Base-by-base conservation (phyloP, 768 basidiomycete species). In the Auricularia sp. region DNA sequence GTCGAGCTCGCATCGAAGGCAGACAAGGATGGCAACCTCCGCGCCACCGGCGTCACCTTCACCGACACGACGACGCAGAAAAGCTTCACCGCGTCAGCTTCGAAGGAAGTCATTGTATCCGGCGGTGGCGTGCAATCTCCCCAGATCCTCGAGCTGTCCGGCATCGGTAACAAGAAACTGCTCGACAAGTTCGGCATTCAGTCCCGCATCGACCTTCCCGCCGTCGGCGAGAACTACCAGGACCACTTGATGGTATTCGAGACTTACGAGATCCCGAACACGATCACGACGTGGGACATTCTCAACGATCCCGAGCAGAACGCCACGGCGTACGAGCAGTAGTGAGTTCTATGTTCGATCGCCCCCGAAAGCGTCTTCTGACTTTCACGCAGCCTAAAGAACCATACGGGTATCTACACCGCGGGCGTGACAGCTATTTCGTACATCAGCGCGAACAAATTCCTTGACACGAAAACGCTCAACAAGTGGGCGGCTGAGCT, bases 221-320 rank as follows among this genome's bases (percentile, higher is more conserved):
- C 86, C 18, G 90, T 93, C 0, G 90, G 91, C 10, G 86, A 87
- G 70, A 83, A 90, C 67, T 66, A 80, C 5, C 75, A 77, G 47
- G 47, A 51, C 21, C 47, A 51, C 16, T 18, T 51, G 10, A 51
- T 51, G 18, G 14, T 21, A 5, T 51, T 51, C 47, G 18, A 51
- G 47, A 51, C 18, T 5, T 51, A 18, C 16, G 47, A 51, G 47
- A 21, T 62, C 34, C 36, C 62, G 21, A n/a, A 43, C 7, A 34
- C 44, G 18, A 39, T 34, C 16, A 53, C 66, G 29, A 70, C 67
- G 14, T 34, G 65, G 47, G 70, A 71, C 34, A 60, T 64, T 3
- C 51, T 71, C 1, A 18, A 51, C 16, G 47, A 51, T 18, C 47
- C 47, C 10, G 47, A 51, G 47, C 14, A 51, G 47, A 51, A 51